Evolutionary conservation across 108 stramenopile genomes (phyloP), one percentile per base, ranked within the genome.

Genomic region (Schizochytrium sp.): DNA sequence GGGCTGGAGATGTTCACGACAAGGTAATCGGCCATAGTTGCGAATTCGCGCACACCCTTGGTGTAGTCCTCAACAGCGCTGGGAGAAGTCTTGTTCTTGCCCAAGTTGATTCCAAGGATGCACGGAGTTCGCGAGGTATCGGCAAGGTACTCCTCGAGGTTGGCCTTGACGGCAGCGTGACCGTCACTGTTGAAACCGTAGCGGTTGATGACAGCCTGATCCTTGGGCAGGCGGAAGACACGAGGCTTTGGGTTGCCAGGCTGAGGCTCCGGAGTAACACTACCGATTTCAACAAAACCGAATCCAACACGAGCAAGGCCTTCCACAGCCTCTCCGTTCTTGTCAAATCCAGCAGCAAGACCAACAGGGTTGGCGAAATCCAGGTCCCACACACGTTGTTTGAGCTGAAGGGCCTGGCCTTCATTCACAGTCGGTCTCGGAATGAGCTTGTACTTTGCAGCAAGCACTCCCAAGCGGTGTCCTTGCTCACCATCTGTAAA

Each of bases 281-380:
- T 94, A 40, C 97, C 98, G 88, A 98, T 94, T 91, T 96, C 96
- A 4, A 94, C 93, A 46, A 73, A 90, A 46, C 96, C 96, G 90
- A 98, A 97, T 17, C 98, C 98, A 91, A 96, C 61, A 57, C 95
- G 93, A 69, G 96, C 90, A 49, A 97, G 89, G 69, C 93, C 94
- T 2, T 93, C 90, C 61, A 98, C 93, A 2, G 95, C 96, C 45
- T 92, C 90, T 0, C 94, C 97, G 90, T 97, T 93, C 92, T 99
- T 99, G 88, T 99, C 98, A 92, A 97, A 99, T 42, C 98, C 98
- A 19, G 98, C 98, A 3, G 97, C 97, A 88, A 99, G 90, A n/a
- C 97, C 97, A 53, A 99, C 92, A 10, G 95, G 94, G 89, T 95
- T 96, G 44, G 92, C 53, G 72, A 97, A 93, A 1, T 61, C 56